Evolutionary conservation across 2,329 filamentous ascomycete genomes (phyloP).

Genomic region (Daldinia sp.): DNA sequence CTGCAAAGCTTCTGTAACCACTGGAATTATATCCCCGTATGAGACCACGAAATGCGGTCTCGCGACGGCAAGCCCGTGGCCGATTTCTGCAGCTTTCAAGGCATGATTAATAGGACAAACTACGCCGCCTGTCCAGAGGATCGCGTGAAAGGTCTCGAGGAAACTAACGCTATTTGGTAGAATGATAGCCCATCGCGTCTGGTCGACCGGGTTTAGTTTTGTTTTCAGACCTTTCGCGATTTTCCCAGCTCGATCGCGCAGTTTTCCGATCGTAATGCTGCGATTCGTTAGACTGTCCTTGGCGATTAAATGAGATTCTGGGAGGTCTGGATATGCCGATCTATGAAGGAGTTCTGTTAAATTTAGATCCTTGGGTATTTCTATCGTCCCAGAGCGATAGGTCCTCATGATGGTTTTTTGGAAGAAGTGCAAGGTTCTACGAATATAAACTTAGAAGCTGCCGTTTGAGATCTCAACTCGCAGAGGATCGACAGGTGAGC

Average conservation of each 20-base stretch:
- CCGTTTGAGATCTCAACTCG: background rate
- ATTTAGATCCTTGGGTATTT: slow-evolving; percentile 56
- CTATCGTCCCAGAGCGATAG: slow-evolving; percentile 51
- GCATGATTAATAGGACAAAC: slow-evolving; percentile 57
- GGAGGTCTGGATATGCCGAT: slow-evolving; percentile 51
- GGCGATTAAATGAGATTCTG: slow-evolving; percentile 58
- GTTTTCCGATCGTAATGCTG: slow-evolving; percentile 59
- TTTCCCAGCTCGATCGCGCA: slow-evolving; percentile 56
- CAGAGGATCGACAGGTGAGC: background rate
- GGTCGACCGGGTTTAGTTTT: slow-evolving; percentile 51
- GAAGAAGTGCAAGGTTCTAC: background rate
- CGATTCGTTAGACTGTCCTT: slow-evolving; percentile 59
- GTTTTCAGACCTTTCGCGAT: slow-evolving; percentile 56
- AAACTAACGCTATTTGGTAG: slow-evolving; percentile 61
- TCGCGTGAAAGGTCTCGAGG: slow-evolving; percentile 57
- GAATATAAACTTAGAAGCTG: background rate
- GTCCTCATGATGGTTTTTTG: slow-evolving; percentile 48
- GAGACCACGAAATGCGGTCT: slow-evolving; percentile 57
- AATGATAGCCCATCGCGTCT: slow-evolving; percentile 57
- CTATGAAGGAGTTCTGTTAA: slow-evolving; percentile 59
- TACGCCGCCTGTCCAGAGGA: slow-evolving; percentile 57
- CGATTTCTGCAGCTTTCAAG: slow-evolving; percentile 55
- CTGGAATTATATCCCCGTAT: slow-evolving; percentile 52
- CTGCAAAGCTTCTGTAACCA: slow-evolving; percentile 52
- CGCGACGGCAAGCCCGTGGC: slow-evolving; percentile 57